These are phyloP conservation scores for Phytophthora constricta DNA, from an alignment of 352 stramenopile genomes.

Conservation along the genomic window DNA sequence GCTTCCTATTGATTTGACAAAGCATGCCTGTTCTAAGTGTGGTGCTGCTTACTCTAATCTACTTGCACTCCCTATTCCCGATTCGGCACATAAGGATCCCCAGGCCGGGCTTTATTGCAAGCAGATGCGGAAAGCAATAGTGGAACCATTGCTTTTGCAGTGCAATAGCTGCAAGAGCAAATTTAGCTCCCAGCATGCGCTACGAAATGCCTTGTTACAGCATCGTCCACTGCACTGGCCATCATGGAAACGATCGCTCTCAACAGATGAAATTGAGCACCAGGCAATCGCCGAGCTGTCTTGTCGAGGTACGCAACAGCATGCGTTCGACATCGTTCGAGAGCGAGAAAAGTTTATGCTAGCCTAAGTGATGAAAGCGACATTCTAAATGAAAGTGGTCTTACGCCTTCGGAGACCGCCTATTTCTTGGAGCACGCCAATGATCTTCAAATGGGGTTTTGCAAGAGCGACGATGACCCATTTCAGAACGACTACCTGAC, in stretches of 20 bases:
- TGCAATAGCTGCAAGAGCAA: not conserved
- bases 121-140: not conserved
- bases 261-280: conserved; percentile 2
- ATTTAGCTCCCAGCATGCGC: conserved; percentile 12
- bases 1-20: conserved; percentile 1
- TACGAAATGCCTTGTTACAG: conserved; percentile 6
- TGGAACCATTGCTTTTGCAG: conserved; percentile 2
- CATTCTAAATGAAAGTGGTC: not conserved
- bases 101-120: not conserved
- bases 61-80: not conserved
- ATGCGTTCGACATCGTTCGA: not conserved
- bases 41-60: not conserved
- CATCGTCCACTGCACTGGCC: conserved; percentile 6
- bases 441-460: conserved; percentile 1
- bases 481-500: conserved; percentile 31
- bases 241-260: not conserved
- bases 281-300: not conserved
- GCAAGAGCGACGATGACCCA: conserved; percentile 23
- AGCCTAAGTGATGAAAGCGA: not conserved
- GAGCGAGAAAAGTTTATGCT: conserved; percentile 2
- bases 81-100: not conserved
- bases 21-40: not conserved
- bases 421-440: not conserved
- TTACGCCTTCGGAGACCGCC: not conserved
- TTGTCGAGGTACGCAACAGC: not conserved